Evolutionary conservation across 495 filamentous ascomycete genomes (phyloP).

Genomic region (Penicillium mononematosum): DNA sequence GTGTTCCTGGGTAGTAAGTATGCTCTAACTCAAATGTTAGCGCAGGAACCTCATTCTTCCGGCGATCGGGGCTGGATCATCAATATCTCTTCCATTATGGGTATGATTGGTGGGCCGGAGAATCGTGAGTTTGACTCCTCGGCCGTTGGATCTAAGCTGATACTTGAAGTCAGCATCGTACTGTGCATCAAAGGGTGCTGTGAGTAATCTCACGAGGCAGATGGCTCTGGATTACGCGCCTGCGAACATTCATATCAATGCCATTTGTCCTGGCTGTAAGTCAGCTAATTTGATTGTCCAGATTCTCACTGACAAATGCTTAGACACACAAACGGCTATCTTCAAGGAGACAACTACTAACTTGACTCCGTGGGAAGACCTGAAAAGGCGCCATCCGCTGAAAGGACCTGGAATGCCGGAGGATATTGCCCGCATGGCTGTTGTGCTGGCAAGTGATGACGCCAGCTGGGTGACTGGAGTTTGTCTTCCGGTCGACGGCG

Average conservation of each 20-base stretch:
- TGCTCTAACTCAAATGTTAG: constrained; percentile 50
- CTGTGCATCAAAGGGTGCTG: constrained; percentile 53
- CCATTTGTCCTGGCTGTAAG: constrained; percentile 56
- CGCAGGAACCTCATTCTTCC: constrained; percentile 42
- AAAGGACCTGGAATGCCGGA: constrained; percentile 43
- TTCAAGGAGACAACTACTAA: constrained; percentile 27
- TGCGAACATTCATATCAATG: constrained; percentile 55
- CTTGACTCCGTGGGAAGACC: constrained; percentile 25
- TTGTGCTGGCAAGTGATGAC: constrained; percentile 53
- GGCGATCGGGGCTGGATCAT: constrained; percentile 57
- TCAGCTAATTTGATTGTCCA: constrained; percentile 10
- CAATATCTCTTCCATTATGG: constrained; percentile 51
- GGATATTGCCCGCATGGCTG: constrained; percentile 50
- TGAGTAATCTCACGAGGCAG: constrained; percentile 48
- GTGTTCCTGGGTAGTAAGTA: constrained; percentile 55
- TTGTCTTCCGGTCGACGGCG: constrained; percentile 51
- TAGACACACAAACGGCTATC: constrained; percentile 35
- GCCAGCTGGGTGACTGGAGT: constrained; percentile 47
- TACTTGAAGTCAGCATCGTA: constrained; percentile 39
- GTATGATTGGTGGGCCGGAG: constrained; percentile 37
- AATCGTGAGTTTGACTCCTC: constrained; percentile 16
- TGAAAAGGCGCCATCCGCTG: constrained; percentile 37
- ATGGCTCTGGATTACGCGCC: constrained; percentile 52
- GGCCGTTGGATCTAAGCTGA: background rate
- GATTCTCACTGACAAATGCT: background rate